A percentile compares a stretch with the other conserved stretches of the same genome.
These are phyloP conservation scores for Inga laurina DNA, from an alignment of 306 rosid species.

Conservation along the genomic window DNA sequence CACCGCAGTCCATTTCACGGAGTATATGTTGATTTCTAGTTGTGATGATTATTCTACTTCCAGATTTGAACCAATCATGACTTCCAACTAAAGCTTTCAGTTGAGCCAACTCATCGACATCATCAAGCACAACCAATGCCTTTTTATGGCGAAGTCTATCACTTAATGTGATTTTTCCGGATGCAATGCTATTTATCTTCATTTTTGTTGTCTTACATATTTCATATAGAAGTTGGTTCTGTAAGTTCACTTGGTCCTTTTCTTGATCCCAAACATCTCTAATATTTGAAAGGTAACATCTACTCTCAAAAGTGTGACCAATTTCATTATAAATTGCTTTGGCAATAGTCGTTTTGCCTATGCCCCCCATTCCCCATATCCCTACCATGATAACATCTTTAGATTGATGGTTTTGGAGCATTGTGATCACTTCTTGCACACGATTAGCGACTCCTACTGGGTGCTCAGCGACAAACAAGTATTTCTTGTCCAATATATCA, in stretches of 20 bases:
- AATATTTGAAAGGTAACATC: not conserved
- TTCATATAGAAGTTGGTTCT: not conserved
- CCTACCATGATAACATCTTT: not conserved
- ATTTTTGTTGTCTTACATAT: not conserved
- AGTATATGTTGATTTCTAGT: not conserved
- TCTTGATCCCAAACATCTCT: not conserved
- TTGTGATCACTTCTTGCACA: no score
- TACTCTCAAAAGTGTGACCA: not conserved
- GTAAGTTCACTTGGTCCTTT: not conserved
- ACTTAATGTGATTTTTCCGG: not conserved
- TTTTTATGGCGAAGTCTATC: not conserved
- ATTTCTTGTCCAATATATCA: no score
- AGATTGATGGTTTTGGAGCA: no score
- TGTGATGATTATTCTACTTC: not conserved
- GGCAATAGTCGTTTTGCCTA: not conserved
- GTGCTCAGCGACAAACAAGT: no score
- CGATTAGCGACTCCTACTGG: no score
- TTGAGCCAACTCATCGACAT: no score
- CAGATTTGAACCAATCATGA: not conserved
- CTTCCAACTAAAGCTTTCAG: not conserved
- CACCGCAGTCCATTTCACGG: not conserved
- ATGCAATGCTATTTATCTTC: not conserved
- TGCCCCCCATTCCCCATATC: not conserved
- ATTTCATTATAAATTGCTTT: not conserved
- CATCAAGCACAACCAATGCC: not conserved